phyloP scores from a whole-genome alignment of 331 rosid species.

The Prunus yedoensis region DNA sequence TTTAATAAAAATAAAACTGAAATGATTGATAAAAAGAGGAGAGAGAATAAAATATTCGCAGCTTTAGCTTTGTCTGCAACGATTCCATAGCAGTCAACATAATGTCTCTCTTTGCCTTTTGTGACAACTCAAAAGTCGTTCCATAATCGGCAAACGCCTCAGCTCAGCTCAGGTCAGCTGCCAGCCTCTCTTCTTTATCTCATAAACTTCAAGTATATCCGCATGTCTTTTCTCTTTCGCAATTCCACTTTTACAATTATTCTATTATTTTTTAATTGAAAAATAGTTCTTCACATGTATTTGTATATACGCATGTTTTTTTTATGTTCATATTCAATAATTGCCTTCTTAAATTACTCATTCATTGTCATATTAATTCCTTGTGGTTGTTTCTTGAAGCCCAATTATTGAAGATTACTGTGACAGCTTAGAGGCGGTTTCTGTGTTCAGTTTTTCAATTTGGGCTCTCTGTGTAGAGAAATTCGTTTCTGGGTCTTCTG shows the following conservation, averaged over 20 bases:
- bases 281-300: too few relatives aligned
- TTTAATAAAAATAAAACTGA: too few relatives aligned
- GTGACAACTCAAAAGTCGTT: neutral
- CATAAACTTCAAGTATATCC: slow-evolving; percentile 10
- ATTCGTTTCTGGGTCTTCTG: neutral
- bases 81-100: too few relatives aligned
- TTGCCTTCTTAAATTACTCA: too few relatives aligned
- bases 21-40: too few relatives aligned
- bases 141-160: neutral
- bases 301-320: neutral
- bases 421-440: neutral
- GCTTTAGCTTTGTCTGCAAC: too few relatives aligned
- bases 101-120: neutral
- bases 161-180: neutral
- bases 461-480: neutral
- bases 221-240: neutral
- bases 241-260: neutral
- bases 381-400: neutral
- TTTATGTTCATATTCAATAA: neutral
- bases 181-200: slow-evolving; percentile 27
- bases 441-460: neutral
- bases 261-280: neutral
- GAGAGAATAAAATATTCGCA: too few relatives aligned
- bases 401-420: neutral
- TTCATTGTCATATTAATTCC: too few relatives aligned